A percentile compares a stretch with the other conserved stretches of the same genome.
Evolutionary conservation across 495 filamentous ascomycete genomes (phyloP).

Genomic region (Aspergillus heteromorphus): DNA sequence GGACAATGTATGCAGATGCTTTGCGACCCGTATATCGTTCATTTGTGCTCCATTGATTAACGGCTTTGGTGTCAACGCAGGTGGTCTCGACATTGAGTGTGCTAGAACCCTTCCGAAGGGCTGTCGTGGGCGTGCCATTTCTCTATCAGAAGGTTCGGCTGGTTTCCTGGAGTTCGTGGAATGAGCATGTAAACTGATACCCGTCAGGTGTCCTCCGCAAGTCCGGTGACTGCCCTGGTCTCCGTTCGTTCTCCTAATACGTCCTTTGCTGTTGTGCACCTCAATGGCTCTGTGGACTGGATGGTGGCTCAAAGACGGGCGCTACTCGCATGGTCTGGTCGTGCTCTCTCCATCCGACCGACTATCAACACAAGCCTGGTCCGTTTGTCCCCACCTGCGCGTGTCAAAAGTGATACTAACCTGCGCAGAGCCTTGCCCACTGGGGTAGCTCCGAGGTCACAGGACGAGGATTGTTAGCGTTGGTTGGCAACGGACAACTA

Average conservation of each 20-base stretch:
- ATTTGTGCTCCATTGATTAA: neutral
- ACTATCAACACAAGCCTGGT: slow-evolving; percentile 69
- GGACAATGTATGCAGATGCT: slow-evolving; percentile 63
- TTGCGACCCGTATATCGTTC: neutral
- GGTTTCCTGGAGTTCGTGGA: neutral
- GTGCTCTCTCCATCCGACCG: slow-evolving; percentile 70
- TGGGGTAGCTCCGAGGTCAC: slow-evolving; percentile 89
- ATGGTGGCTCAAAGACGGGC: slow-evolving; percentile 80
- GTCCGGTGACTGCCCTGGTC: slow-evolving; percentile 78
- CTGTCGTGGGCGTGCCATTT: slow-evolving; percentile 79
- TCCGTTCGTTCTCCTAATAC: slow-evolving; percentile 78
- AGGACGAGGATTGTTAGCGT: slow-evolving; percentile 77
- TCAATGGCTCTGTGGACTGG: slow-evolving; percentile 97
- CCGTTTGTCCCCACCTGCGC: slow-evolving; percentile 11
- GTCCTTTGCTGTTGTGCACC: slow-evolving; percentile 77
- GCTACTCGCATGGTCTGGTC: slow-evolving; percentile 92
- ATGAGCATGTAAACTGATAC: slow-evolving; percentile 3
- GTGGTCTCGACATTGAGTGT: slow-evolving; percentile 82
- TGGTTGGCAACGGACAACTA: slow-evolving; percentile 79
- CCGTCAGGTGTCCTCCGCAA: slow-evolving; percentile 67
- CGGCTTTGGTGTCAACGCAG: slow-evolving; percentile 27
- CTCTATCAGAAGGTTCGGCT: slow-evolving; percentile 70
- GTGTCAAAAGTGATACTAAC: slow-evolving; percentile 32
- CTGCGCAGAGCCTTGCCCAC: slow-evolving; percentile 63
- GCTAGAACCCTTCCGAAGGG: slow-evolving; percentile 73